Evolutionary conservation across 768 basidiomycete species (phyloP).

Genomic region (Hypsizygus marmoreus): DNA sequence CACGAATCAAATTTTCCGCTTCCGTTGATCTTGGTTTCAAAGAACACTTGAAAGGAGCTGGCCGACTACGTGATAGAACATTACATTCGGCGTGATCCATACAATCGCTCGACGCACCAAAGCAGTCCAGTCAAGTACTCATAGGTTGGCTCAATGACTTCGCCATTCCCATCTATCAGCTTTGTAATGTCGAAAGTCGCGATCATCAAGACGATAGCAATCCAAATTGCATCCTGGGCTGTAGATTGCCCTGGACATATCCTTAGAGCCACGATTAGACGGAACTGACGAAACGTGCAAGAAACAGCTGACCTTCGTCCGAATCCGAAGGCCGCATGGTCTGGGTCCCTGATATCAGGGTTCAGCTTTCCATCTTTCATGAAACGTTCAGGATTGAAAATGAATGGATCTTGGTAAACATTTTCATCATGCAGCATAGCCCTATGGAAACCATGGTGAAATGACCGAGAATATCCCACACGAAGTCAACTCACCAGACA

Average conservation of each 20-base stretch:
- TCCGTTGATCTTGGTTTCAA: slow-evolving; percentile 9
- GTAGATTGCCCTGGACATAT: slow-evolving; percentile 36
- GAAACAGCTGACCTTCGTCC: slow-evolving; percentile 13
- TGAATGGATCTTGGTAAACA: slow-evolving; percentile 30
- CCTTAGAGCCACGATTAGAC: not conserved
- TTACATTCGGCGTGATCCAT: no score
- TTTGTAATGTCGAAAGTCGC: slow-evolving; percentile 30
- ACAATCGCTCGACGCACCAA: slow-evolving; percentile 11
- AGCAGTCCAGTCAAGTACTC: slow-evolving; percentile 9
- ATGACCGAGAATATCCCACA: not conserved
- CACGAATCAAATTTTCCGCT: slow-evolving; percentile 7
- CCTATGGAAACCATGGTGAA: slow-evolving; percentile 21
- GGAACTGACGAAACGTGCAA: not conserved
- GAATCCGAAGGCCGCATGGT: slow-evolving; percentile 23
- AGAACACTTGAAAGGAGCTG: slow-evolving; percentile 9
- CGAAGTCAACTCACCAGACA: slow-evolving; percentile 23
- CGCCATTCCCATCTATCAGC: slow-evolving; percentile 16
- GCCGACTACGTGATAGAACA: slow-evolving; percentile 1
- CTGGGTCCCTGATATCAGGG: slow-evolving; percentile 16
- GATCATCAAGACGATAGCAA: slow-evolving; percentile 30
- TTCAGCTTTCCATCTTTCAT: slow-evolving; percentile 26
- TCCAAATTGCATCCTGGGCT: slow-evolving; percentile 32
- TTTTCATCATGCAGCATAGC: slow-evolving; percentile 33
- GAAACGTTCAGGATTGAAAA: slow-evolving; percentile 41
- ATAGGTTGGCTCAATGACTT: slow-evolving; percentile 15